Conservation (phyloP, 163 green algal genomes). For the Volvox carteri region DNA sequence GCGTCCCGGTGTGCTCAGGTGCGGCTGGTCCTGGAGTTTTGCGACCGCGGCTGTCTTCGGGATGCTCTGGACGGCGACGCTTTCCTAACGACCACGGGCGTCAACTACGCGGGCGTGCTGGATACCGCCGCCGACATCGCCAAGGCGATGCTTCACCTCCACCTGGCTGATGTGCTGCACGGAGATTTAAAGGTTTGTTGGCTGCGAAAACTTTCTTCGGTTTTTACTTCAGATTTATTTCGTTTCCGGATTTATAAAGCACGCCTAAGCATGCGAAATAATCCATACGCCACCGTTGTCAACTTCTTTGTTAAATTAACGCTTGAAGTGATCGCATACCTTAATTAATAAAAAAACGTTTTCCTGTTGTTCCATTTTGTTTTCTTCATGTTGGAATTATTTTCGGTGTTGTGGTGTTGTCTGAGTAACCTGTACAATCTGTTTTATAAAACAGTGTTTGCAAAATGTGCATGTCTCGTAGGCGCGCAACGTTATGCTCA, state of each 20-base stretch:
- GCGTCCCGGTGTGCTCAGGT: no score
- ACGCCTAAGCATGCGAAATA: no score
- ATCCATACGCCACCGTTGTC: no score
- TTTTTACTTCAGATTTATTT: no score
- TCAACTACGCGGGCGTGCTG: slow-evolving; percentile 62
- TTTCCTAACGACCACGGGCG: slow-evolving; percentile 30
- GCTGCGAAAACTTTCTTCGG: no score
- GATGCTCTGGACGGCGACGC: slow-evolving; percentile 56
- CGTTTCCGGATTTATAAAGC: no score
- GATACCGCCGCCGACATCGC: slow-evolving; percentile 62
- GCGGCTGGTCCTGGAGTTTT: slow-evolving; percentile 60
- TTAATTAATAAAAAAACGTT: neutral
- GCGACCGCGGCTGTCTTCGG: slow-evolving; percentile 55
- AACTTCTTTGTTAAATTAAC: no score
- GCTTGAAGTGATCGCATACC: no score
- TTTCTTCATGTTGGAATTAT: no score
- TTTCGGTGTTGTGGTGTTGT: no score
- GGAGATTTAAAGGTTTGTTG: slow-evolving; percentile 52
- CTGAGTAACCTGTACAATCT: no score
- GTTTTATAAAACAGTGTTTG: no score
- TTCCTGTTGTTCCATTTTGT: neutral
- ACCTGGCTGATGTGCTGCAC: slow-evolving; percentile 60
- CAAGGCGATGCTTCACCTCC: slow-evolving; percentile 70
- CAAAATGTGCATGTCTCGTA: slow-evolving; percentile 11
- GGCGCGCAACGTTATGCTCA: slow-evolving; percentile 75